These are phyloP conservation scores for Rhododendron simsii DNA, from an alignment of 148 eudicot genomes.

Conservation along the genomic window DNA sequence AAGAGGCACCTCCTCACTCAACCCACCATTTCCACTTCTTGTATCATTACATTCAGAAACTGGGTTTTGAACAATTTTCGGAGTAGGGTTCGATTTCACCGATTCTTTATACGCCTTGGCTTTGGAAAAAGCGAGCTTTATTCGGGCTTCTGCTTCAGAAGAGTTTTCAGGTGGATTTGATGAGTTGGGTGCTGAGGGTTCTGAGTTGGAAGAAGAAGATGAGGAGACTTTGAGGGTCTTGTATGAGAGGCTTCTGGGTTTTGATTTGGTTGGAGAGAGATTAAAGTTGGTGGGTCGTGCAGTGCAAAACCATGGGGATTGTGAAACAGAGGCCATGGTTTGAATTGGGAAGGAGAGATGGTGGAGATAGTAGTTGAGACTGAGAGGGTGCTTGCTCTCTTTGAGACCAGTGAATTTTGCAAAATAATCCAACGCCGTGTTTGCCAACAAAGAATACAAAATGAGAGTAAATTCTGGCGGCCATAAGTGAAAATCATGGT, in stretches of 20 bases:
- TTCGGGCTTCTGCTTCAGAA: slow-evolving; percentile 23
- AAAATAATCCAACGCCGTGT: not conserved
- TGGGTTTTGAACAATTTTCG: slow-evolving; percentile 18
- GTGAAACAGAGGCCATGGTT: slow-evolving; percentile 36
- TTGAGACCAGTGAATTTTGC: not conserved
- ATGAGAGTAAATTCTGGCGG: too few species aligned
- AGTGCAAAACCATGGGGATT: slow-evolving; percentile 37
- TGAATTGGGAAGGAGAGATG: not conserved
- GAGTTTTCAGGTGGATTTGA: slow-evolving; percentile 12
- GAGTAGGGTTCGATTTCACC: slow-evolving; percentile 11
- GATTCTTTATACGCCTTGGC: slow-evolving; percentile 56
- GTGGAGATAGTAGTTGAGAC: not conserved
- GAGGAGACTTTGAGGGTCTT: slow-evolving; percentile 30
- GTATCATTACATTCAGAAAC: not conserved
- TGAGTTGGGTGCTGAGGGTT: slow-evolving; percentile 28
- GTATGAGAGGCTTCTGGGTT: slow-evolving; percentile 19
- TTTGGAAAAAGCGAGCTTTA: slow-evolving; percentile 50
- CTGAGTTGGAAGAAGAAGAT: slow-evolving; percentile 31
- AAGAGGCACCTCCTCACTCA: slow-evolving; percentile 24
- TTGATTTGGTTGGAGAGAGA: slow-evolving; percentile 9
- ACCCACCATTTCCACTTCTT: slow-evolving; percentile 16
- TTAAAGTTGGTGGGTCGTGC: slow-evolving; percentile 15
- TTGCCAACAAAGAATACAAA: not conserved
- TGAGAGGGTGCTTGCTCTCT: not conserved
- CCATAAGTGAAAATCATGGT: too few species aligned